A percentile compares a stretch with the other conserved stretches of the same genome.
Evolutionary conservation across 139 green algal species (phyloP).

Genomic region (Limnomonas spitsbergensis): DNA sequence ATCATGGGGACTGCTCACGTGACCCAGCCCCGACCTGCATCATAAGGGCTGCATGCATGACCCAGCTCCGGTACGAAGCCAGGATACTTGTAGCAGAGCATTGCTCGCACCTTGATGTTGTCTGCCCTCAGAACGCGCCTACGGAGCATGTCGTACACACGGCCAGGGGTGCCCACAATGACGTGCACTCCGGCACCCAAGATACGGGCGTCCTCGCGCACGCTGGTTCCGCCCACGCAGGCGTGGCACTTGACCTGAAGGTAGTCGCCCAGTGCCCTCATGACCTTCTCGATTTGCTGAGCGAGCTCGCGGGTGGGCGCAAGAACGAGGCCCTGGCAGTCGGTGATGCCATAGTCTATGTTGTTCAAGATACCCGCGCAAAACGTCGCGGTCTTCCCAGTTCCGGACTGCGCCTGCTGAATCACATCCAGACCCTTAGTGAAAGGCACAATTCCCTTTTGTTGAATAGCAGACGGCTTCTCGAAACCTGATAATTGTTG

Average conservation of each 20-base stretch:
- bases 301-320: constrained; percentile 98
- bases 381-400: constrained; percentile 99
- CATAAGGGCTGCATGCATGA: neutral
- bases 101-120: constrained; percentile 62
- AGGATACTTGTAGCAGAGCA: neutral
- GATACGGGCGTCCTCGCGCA: constrained; percentile 96
- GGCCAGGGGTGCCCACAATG: constrained; percentile 96
- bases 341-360: constrained; percentile 89
- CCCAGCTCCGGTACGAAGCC: neutral
- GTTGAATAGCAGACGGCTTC: constrained; percentile 99
- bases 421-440: constrained; percentile 97
- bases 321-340: constrained; percentile 97
- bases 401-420: constrained; percentile 99
- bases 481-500: constrained; percentile 94
- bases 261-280: constrained; percentile 97
- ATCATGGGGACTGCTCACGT: neutral
- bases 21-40: neutral
- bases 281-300: constrained; percentile 99
- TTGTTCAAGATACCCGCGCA: constrained; percentile 97
- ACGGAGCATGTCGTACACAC: constrained; percentile 99
- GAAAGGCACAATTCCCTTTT: constrained; percentile 99
- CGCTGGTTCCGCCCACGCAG: constrained; percentile 95
- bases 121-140: constrained; percentile 86
- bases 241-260: constrained; percentile 98
- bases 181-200: constrained; percentile 79